Conservation (phyloP, 2,329 filamentous ascomycete genomes). For the Epichloe sp. region DNA sequence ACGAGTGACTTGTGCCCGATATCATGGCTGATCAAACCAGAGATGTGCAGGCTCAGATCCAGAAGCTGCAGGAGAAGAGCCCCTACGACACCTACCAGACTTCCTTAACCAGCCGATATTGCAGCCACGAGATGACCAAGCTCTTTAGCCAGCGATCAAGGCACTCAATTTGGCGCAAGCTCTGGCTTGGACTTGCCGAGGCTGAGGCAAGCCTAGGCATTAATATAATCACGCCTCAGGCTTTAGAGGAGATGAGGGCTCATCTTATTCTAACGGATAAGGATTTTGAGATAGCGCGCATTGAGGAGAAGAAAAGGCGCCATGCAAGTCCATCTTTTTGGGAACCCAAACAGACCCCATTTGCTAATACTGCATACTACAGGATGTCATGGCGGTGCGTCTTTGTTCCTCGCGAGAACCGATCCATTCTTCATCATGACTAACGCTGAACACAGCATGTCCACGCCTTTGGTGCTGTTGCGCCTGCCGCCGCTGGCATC, state of each 20-base stretch:
- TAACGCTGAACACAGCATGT: constrained; percentile 38
- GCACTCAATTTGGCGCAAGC: constrained; percentile 49
- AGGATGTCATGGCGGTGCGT: constrained; percentile 45
- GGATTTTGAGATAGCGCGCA: constrained; percentile 60
- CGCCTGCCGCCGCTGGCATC: constrained; percentile 66
- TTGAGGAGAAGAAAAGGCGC: constrained; percentile 61
- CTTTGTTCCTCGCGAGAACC: neutral
- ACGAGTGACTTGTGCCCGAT: no score
- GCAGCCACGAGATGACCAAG: no score
- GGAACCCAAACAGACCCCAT: neutral
- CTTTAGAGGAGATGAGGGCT: constrained; percentile 63
- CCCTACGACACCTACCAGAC: constrained; percentile 11
- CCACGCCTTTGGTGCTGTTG: constrained; percentile 59
- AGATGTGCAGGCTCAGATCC: constrained; percentile 5
- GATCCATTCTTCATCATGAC: neutral
- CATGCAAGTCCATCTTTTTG: constrained; percentile 26
- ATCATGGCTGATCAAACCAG: constrained; percentile 1
- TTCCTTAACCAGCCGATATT: no score
- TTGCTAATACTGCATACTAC: constrained; percentile 7
- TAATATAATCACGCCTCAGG: constrained; percentile 54
- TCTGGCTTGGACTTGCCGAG: constrained; percentile 83
- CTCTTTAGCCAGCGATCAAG: no score
- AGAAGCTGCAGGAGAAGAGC: constrained; percentile 7
- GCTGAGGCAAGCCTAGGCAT: constrained; percentile 70
- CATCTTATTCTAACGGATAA: constrained; percentile 63